These are phyloP conservation scores for Candida insectalens DNA, from an alignment of 805 yeast species.

Conservation along the genomic window DNA sequence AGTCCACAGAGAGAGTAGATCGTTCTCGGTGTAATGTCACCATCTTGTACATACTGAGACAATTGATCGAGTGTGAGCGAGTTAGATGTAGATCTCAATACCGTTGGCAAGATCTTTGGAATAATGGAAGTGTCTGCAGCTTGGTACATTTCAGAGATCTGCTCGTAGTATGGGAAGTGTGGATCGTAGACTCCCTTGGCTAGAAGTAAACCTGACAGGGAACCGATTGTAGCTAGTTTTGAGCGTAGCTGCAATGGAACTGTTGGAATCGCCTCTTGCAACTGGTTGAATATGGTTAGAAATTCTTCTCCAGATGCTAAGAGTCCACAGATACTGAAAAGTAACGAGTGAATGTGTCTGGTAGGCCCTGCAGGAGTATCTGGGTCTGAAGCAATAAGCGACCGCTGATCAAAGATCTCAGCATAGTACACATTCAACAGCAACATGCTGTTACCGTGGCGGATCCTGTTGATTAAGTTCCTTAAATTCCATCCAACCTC, in stretches of 20 bases:
- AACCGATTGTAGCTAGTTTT: conserved; percentile 7
- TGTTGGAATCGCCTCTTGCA: not conserved
- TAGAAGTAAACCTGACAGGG: conserved; percentile 11
- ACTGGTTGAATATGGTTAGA: conserved; percentile 15
- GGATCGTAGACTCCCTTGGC: conserved; percentile 9
- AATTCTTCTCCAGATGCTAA: conserved; percentile 20
- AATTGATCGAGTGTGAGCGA: no score
- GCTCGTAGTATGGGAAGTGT: no score
- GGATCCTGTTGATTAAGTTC: conserved; percentile 29
- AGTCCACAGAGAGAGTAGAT: conserved; percentile 25
- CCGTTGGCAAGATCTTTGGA: no score
- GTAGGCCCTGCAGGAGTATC: conserved; percentile 61
- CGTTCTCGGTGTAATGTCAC: conserved; percentile 27
- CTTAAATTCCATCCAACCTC: conserved; percentile 14
- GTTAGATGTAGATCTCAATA: no score
- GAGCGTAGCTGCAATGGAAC: conserved; percentile 5
- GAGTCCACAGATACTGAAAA: conserved; percentile 14
- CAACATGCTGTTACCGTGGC: conserved; percentile 30
- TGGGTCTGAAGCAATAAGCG: conserved; percentile 46
- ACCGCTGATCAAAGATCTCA: conserved; percentile 24
- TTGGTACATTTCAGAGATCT: no score
- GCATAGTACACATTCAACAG: conserved; percentile 35
- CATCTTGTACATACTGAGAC: no score
- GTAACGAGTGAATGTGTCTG: conserved; percentile 7
- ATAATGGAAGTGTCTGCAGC: no score